These are phyloP conservation scores for Schwanniomyces occidentalis DNA, from an alignment of 805 yeast species.

Conservation along the genomic window DNA sequence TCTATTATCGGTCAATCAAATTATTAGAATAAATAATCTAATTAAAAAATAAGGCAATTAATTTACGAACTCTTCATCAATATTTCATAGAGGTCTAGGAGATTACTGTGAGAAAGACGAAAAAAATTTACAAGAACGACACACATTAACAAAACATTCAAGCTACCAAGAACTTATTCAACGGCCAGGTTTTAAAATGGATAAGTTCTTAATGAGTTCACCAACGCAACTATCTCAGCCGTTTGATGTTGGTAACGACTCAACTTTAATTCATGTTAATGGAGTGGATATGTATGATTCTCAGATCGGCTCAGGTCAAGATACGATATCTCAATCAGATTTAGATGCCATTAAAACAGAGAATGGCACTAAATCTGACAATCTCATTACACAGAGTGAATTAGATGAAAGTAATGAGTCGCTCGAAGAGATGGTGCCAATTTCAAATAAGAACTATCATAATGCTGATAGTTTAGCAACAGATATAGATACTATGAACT, in stretches of 20 bases:
- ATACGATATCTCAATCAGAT: not conserved
- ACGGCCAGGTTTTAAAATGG: no score
- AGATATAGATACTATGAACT: slow-evolving; percentile 1
- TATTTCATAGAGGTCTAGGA: no score
- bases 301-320: slow-evolving; percentile 1
- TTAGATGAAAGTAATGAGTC: slow-evolving; percentile 3
- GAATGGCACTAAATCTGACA: no score
- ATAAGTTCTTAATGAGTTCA: slow-evolving; percentile 40
- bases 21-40: no score
- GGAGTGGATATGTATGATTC: slow-evolving; percentile 9
- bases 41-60: no score
- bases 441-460: slow-evolving; percentile 11
- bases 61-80: no score
- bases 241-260: slow-evolving; percentile 17
- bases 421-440: slow-evolving; percentile 18
- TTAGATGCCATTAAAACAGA: not conserved
- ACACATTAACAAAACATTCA: not conserved
- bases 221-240: slow-evolving; percentile 39
- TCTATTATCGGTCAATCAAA: no score
- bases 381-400: no score
- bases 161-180: no score
- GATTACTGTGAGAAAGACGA: not conserved
- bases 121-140: not conserved
- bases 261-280: slow-evolving; percentile 7
- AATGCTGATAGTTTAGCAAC: not conserved